Evolutionary conservation across 371 early-diverging fungal genomes (phyloP).

Genomic region (Mortierella sp.): DNA sequence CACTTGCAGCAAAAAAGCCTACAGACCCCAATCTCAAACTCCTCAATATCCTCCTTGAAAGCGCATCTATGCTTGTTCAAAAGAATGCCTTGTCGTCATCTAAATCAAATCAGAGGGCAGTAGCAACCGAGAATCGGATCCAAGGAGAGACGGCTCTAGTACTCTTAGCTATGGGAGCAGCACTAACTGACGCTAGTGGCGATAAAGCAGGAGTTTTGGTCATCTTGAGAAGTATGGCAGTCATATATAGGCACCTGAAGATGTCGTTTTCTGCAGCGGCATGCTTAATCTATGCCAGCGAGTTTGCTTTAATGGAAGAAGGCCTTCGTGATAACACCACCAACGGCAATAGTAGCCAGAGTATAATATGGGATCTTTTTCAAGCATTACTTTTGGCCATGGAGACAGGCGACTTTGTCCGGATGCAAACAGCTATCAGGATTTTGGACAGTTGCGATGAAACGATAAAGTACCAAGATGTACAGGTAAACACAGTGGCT

Average conservation of each 20-base stretch:
- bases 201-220: not conserved
- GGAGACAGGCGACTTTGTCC: constrained; percentile 46
- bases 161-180: constrained; percentile 14
- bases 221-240: constrained; percentile 27
- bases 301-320: not conserved
- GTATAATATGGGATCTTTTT: constrained; percentile 34
- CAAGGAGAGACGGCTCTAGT: constrained; percentile 27
- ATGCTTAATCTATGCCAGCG: constrained; percentile 33
- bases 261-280: constrained; percentile 28
- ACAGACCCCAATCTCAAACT: constrained; percentile 53
- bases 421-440: constrained; percentile 21
- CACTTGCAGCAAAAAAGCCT: constrained; percentile 29
- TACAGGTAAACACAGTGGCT: constrained; percentile 23
- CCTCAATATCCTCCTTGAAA: constrained; percentile 29
- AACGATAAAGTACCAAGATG: constrained; percentile 12
- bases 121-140: not conserved
- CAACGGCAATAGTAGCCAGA: not conserved
- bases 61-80: constrained; percentile 30
- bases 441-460: constrained; percentile 4
- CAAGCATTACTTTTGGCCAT: constrained; percentile 40
- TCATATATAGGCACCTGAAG: constrained; percentile 21
- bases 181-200: constrained; percentile 16
- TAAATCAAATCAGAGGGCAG: not conserved
- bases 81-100: not conserved
- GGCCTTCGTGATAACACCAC: too few species aligned